Conservation (phyloP, 768 basidiomycete genomes). For the Lentinus brumalis region DNA sequence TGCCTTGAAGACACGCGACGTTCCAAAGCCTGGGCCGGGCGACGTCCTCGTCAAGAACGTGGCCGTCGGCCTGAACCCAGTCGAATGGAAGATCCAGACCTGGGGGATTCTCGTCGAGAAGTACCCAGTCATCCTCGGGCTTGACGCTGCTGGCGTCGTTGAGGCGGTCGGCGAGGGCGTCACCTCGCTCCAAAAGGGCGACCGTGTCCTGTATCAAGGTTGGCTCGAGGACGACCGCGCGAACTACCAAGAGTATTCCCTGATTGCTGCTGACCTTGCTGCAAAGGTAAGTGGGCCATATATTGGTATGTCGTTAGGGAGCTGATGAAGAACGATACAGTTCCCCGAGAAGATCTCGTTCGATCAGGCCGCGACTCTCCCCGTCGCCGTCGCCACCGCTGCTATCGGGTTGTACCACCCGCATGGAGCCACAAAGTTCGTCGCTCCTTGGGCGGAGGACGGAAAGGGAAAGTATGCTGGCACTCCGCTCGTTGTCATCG, state of each 20-base stretch:
- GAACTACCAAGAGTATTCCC: constrained; percentile 21
- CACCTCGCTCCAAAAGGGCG: constrained; percentile 32
- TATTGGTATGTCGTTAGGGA: constrained; percentile 34
- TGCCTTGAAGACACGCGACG: neutral
- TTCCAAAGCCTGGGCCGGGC: neutral
- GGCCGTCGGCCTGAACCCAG: constrained; percentile 4
- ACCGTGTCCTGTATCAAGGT: constrained; percentile 24
- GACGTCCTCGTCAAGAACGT: constrained; percentile 7
- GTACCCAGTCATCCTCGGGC: constrained; percentile 25
- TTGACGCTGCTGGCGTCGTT: constrained; percentile 9
- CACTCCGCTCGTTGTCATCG: constrained; percentile 30
- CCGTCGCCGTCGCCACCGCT: constrained; percentile 13
- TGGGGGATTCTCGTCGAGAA: constrained; percentile 22
- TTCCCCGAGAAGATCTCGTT: constrained; percentile 8
- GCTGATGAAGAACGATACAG: constrained; percentile 10
- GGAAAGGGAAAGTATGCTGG: constrained; percentile 32
- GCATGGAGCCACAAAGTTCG: constrained; percentile 24
- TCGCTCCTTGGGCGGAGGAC: constrained; percentile 28
- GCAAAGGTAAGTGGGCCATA: constrained; percentile 12
- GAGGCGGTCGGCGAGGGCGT: constrained; percentile 37
- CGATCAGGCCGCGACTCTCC: constrained; percentile 16
- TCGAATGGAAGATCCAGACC: constrained; percentile 19
- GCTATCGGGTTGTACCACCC: constrained; percentile 16
- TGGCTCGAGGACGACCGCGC: constrained; percentile 5
- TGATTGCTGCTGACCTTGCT: constrained; percentile 7